Base-by-base conservation (phyloP, 805 yeast genomes). In the Saccharomycopsis vini region DNA sequence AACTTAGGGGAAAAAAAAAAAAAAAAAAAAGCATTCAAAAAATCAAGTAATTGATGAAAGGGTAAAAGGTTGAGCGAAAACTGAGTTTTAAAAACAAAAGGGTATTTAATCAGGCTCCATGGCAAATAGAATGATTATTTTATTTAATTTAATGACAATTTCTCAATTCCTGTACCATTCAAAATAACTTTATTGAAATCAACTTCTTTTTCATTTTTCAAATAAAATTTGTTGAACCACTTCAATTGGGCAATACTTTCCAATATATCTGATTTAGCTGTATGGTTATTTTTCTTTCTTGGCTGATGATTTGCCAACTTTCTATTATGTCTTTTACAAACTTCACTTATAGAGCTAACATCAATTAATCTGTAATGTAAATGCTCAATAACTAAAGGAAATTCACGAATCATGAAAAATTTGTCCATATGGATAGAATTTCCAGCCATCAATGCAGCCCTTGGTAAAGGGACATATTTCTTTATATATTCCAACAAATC, bases 381-480 rank as follows among this genome's bases (percentile, higher is more conserved):
- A 15, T 68, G 69, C 33, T 73, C 73, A n/a, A 73, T 60, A 5
- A 86, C 79, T 39, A 70, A 61, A 0, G 97, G 97, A 66, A 92
- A 79, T 56, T 90, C 95, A 42, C 75, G 70, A 58, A 77, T 65
- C 81, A 92, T 72, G 62, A 90, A 92, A 40, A 82, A 69, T 46
- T 87, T 73, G 60, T 92, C 99, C 79, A 86, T 80, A 60, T 92
- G 97, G 16, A 92, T 79, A 0, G 95, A 74, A 54, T 90, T 92
- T 2, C 99, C 99, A 0, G 95, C 95, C 43, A 92, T 62, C 0
- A 92, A 63, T 2, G 88, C 97, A 16, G 66, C 63, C 2, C 76
- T 66, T 9, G 66, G 64, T 13, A 64, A 64, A 3, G 75, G 73
- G 7, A 84, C 68, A 52, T 68, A 74, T 50, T 65, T 66, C 52